Percentiles rank a stretch among this genome's conserved stretches.
These are phyloP conservation scores for Domatiomyces catenatus DNA, from an alignment of 2,329 filamentous ascomycete species.

Conservation along the genomic window DNA sequence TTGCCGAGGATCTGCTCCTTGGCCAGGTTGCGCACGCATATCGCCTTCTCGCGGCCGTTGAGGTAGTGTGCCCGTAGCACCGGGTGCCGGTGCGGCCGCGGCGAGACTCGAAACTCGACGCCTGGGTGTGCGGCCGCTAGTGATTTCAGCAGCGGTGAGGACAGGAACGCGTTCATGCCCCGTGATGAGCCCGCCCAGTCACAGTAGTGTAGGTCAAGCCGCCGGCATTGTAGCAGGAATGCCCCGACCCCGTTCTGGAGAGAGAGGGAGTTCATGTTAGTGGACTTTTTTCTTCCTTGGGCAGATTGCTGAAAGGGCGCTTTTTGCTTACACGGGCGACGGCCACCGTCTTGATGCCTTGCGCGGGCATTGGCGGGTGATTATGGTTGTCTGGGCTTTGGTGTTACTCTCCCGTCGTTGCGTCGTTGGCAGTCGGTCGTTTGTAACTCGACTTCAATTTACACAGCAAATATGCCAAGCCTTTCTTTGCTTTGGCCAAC, in stretches of 20 bases:
- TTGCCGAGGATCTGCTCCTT: conserved; percentile 69
- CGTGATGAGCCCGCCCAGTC: conserved; percentile 85
- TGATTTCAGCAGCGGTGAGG: conserved; percentile 41
- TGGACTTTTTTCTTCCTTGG: background rate
- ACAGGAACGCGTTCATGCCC: conserved; percentile 65
- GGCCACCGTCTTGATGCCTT: conserved; percentile 38
- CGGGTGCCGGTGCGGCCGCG: conserved; percentile 77
- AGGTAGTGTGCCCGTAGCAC: conserved; percentile 82
- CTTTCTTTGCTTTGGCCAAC: background rate
- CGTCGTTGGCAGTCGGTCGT: too few species aligned
- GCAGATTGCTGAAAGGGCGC: background rate
- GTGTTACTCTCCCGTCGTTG: background rate
- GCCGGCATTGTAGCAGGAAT: conserved; percentile 95
- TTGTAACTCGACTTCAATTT: background rate
- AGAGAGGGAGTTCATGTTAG: background rate
- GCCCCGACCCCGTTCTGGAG: conserved; percentile 87
- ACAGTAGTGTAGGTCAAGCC: conserved; percentile 91
- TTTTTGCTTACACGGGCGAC: conserved; percentile 37
- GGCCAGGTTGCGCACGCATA: conserved; percentile 79
- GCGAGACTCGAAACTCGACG: conserved; percentile 83
- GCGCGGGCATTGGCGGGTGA: conserved; percentile 26
- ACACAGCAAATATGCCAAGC: background rate
- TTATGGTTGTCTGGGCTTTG: background rate
- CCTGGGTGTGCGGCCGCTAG: conserved; percentile 73
- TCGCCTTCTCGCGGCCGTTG: conserved; percentile 69